Conservation (phyloP, 2,329 filamentous ascomycete genomes). For the Shiraia bambusicola region DNA sequence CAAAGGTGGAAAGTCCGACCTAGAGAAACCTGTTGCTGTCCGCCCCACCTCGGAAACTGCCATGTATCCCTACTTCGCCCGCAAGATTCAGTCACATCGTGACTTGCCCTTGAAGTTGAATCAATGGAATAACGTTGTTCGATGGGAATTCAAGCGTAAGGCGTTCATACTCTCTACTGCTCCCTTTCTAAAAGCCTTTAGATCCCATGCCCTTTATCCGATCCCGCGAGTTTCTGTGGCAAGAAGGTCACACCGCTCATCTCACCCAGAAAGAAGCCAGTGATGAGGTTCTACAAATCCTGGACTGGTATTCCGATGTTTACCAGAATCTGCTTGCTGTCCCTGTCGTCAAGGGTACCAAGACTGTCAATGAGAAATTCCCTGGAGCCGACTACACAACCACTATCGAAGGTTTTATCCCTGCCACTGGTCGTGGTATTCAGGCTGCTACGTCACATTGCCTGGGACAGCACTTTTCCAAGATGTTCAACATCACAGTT, state of each 20-base stretch:
- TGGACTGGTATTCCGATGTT: slow-evolving; percentile 87
- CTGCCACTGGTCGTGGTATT: slow-evolving; percentile 91
- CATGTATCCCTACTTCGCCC: slow-evolving; percentile 95
- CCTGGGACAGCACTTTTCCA: slow-evolving; percentile 96
- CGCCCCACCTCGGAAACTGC: slow-evolving; percentile 73
- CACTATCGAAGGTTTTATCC: slow-evolving; percentile 95
- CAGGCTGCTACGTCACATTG: slow-evolving; percentile 95
- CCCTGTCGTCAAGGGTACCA: slow-evolving; percentile 87
- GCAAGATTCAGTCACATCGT: slow-evolving; percentile 95
- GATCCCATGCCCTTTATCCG: slow-evolving; percentile 71
- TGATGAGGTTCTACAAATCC: slow-evolving; percentile 86
- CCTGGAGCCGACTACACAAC: slow-evolving; percentile 96
- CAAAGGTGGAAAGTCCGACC: slow-evolving; percentile 85
- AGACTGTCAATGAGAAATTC: slow-evolving; percentile 98
- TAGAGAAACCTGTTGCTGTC: slow-evolving; percentile 76
- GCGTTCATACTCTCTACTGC: background rate
- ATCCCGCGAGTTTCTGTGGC: slow-evolving; percentile 95
- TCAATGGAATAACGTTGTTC: slow-evolving; percentile 95
- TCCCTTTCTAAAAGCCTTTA: background rate
- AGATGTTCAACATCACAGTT: slow-evolving; percentile 98
- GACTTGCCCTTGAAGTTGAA: slow-evolving; percentile 93
- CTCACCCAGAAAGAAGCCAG: slow-evolving; percentile 79
- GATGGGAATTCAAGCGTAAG: slow-evolving; percentile 89
- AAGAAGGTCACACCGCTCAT: slow-evolving; percentile 94
- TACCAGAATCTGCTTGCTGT: slow-evolving; percentile 94